Conservation (phyloP, 306 rosid species). For the Cucumis hystrix region DNA sequence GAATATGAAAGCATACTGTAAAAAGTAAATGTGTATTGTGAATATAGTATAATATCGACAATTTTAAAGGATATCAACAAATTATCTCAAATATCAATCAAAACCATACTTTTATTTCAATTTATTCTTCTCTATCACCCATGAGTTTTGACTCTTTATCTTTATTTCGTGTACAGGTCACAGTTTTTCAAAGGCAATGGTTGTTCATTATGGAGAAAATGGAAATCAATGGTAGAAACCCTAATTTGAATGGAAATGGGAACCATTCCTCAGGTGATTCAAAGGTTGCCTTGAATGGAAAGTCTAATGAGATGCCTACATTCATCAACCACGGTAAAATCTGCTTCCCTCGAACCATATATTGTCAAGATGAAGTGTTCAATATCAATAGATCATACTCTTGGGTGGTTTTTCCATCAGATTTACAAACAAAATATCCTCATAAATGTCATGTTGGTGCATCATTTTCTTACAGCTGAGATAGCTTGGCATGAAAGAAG, state of each 20-base stretch:
- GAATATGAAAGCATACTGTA: background rate
- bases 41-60: background rate
- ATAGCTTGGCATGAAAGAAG: conserved; percentile 50
- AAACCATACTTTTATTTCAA: too few relatives aligned
- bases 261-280: conserved; percentile 5
- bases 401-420: background rate
- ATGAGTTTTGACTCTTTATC: background rate
- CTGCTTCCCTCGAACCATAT: background rate
- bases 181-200: conserved; percentile 2
- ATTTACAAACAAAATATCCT: background rate
- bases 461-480: conserved; percentile 40
- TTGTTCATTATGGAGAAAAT: conserved; percentile 3
- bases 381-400: background rate
- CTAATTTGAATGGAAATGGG: background rate
- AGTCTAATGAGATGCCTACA: background rate
- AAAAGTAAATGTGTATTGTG: background rate
- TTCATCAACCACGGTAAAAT: conserved; percentile 1
- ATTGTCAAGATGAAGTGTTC: background rate
- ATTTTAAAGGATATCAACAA: background rate
- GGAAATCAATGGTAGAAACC: background rate
- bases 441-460: background rate
- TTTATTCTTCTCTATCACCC: too few relatives aligned
- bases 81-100: background rate
- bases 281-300: background rate
- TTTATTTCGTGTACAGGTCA: background rate